phyloP scores from a whole-genome alignment of 768 basidiomycete species.

The Candolleomyces efflorescens region DNA sequence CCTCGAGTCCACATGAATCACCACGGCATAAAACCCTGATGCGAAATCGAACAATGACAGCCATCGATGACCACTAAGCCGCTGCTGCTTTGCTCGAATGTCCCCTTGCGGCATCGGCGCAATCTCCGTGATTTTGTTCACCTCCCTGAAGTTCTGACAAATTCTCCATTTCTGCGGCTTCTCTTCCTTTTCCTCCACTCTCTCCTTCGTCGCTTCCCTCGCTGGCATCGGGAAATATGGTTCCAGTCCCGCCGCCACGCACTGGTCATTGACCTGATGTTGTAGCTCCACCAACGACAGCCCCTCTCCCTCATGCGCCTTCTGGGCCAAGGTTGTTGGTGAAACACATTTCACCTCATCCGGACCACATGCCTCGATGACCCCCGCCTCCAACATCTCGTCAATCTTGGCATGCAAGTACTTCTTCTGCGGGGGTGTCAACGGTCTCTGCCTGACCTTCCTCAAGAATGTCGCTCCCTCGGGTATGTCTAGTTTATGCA shows the following conservation, averaged over 20 bases:
- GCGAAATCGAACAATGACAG: conserved; percentile 31
- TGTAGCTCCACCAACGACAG: conserved; percentile 28
- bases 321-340: conserved; percentile 30
- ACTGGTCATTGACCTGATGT: conserved; percentile 29
- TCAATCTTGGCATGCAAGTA: conserved; percentile 26
- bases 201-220: not conserved
- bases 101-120: conserved; percentile 30
- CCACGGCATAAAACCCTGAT: conserved; percentile 27
- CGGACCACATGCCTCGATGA: conserved; percentile 25
- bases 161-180: conserved; percentile 25
- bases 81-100: conserved; percentile 30
- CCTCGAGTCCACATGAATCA: conserved; percentile 11
- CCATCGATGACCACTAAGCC: conserved; percentile 27
- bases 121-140: conserved; percentile 25
- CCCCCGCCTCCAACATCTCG: conserved; percentile 29
- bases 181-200: not conserved
- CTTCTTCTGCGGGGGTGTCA: conserved; percentile 25
- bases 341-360: conserved; percentile 28
- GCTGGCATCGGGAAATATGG: conserved; percentile 17
- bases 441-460: conserved; percentile 22
- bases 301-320: conserved; percentile 25
- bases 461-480: conserved; percentile 20
- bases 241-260: conserved; percentile 19
- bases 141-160: conserved; percentile 28
- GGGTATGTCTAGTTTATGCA: conserved; percentile 31